Evolutionary conservation across 2,329 filamentous ascomycete species (phyloP), one percentile per base, ranked within the genome.

Genomic region (Tolypocladium amazonense): DNA sequence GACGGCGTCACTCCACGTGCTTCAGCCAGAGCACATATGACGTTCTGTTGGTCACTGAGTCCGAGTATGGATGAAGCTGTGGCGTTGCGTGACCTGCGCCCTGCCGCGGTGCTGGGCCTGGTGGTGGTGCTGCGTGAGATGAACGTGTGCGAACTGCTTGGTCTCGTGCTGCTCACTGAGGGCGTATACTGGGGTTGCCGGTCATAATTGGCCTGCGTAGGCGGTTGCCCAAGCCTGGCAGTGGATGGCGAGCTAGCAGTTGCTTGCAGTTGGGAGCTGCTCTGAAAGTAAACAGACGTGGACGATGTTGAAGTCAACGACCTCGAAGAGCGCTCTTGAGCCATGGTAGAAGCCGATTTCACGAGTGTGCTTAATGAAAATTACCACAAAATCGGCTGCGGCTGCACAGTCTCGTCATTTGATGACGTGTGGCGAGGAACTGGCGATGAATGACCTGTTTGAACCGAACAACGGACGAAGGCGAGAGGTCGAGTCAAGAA

Each of bases 21-120:
- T 71, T 97, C 92, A 66, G 86, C 90, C 56, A 97, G 75, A 4
- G 93, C 92, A 72, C 93, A 97, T n/a, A 97, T 79, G 58, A 96
- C 85, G 62, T 88, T 85, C 66, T 93, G 87, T 30, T 75, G 71
- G 38, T 84, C 82, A 15, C 74, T 76, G 9, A 75, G 72, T 56
- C 79, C 79, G 8, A 81, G 65, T 9, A 77, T 66, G 6, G 73
- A 73, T 0, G 74, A 72, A 1, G 68, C 62, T 2, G 74, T 62
- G 63, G 72, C 67, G 2, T 73, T 70, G 7, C 75, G 75, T 37
- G 80, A 81, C 57, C 74, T 78, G 47, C 78, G 75, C 11, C 77
- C 76, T 3, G 77, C 77, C 1, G 74, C 66, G 8, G 76, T 78
- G n/a, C 72, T 76, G 23, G 74, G 68, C 1, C 72, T 68, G 5